These are phyloP conservation scores for Salvia hispanica DNA, from an alignment of 257 asterid genomes.

Conservation along the genomic window DNA sequence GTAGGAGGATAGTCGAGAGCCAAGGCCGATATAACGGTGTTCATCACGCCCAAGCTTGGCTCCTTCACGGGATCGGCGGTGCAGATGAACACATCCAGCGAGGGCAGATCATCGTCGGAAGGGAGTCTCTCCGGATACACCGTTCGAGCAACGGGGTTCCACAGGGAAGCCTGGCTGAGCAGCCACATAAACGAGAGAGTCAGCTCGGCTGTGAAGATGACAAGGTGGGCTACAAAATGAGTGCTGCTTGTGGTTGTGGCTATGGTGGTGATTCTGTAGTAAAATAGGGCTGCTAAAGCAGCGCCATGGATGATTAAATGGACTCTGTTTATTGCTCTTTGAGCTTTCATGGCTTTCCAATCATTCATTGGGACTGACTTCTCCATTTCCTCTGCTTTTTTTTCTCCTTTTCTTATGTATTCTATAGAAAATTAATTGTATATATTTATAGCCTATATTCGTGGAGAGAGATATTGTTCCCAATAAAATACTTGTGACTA, in stretches of 20 bases:
- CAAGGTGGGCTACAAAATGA: conserved; percentile 27
- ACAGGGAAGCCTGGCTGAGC: conserved; percentile 47
- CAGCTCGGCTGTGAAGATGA: conserved; percentile 38
- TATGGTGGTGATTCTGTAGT: conserved; percentile 41
- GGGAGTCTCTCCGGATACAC: conserved; percentile 52
- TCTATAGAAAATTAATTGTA: no score
- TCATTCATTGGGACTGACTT: conserved; percentile 32
- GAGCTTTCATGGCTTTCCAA: conserved; percentile 18
- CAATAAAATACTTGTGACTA: no score
- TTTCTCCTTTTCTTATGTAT: no score
- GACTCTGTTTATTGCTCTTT: conserved; percentile 33
- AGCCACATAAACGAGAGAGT: conserved; percentile 54
- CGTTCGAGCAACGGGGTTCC: conserved; percentile 49
- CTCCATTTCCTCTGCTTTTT: conserved; percentile 18
- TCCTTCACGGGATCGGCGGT: conserved; percentile 66
- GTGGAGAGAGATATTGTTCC: no score
- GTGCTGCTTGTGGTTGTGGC: not conserved
- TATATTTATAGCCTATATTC: no score
- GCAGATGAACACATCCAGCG: conserved; percentile 60
- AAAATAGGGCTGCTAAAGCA: conserved; percentile 28
- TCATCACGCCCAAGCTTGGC: conserved; percentile 62
- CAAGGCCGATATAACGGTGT: conserved; percentile 72
- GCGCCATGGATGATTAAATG: conserved; percentile 37
- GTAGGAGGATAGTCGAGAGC: conserved; percentile 66
- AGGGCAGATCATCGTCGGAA: conserved; percentile 42